phyloP scores from a whole-genome alignment of 495 filamentous ascomycete genomes.

The Lophiostoma macrostomum region DNA sequence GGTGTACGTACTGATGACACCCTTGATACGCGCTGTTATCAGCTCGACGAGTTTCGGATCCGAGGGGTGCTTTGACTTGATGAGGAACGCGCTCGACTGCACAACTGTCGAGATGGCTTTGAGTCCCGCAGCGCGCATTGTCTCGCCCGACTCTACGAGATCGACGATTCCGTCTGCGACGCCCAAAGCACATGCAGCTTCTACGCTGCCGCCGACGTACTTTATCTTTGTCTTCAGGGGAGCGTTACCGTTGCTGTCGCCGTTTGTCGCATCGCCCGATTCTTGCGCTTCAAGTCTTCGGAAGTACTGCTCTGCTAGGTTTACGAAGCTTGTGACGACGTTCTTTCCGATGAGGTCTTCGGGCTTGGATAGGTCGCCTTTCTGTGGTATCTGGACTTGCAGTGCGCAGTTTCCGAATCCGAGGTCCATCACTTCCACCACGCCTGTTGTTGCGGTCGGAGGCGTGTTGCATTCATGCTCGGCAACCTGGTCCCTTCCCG shows the following conservation, averaged over 20 bases:
- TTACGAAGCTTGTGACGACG: constrained; percentile 91
- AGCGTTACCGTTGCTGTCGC: constrained; percentile 36
- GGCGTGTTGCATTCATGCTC: constrained; percentile 78
- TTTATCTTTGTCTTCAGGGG: constrained; percentile 79
- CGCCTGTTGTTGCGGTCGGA: constrained; percentile 60
- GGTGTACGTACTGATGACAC: constrained; percentile 74
- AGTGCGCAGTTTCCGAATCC: constrained; percentile 88
- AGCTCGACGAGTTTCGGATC: constrained; percentile 74
- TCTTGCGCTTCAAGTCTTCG: constrained; percentile 59
- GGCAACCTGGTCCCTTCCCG: constrained; percentile 84
- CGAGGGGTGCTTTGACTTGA: constrained; percentile 85
- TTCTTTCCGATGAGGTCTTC: constrained; percentile 87
- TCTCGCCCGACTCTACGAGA: constrained; percentile 97
- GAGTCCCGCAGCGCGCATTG: constrained; percentile 95
- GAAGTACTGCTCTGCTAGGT: constrained; percentile 79
- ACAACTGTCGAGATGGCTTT: constrained; percentile 94
- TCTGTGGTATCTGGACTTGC: constrained; percentile 92
- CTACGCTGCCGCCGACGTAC: constrained; percentile 90
- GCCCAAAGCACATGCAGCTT: constrained; percentile 91
- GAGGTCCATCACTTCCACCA: constrained; percentile 81
- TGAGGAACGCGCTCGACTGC: constrained; percentile 78
- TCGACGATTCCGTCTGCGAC: constrained; percentile 97
- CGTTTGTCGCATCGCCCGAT: constrained; percentile 6
- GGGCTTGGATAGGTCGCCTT: constrained; percentile 64
- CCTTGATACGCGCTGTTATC: constrained; percentile 77